phyloP scores from a whole-genome alignment of 73 alveolate species.

The Stentor coeruleus region DNA sequence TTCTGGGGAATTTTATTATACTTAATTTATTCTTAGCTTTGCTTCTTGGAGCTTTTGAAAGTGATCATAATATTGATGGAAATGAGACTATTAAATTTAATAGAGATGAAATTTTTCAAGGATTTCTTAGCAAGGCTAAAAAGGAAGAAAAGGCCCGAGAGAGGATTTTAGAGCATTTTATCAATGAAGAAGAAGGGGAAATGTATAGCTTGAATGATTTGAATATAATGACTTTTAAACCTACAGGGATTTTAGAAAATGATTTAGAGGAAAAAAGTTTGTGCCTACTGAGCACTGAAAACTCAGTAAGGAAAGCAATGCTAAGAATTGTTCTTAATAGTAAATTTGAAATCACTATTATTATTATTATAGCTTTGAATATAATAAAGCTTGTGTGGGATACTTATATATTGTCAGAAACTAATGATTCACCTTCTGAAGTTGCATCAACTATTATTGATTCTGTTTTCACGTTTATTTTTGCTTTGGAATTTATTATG shows the following conservation, averaged over 20 bases:
- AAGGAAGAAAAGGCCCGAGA: neutral
- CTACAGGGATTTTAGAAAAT: no score
- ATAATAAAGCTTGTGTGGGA: slow-evolving; percentile 37
- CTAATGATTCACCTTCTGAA: neutral
- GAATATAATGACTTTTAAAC: slow-evolving; percentile 49
- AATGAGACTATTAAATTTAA: neutral
- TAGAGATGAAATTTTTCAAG: slow-evolving; percentile 17
- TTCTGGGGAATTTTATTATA: slow-evolving; percentile 89
- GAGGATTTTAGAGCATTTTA: neutral
- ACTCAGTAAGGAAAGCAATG: neutral
- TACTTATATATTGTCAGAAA: slow-evolving; percentile 33
- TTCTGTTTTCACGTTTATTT: neutral
- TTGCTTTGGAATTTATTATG: neutral
- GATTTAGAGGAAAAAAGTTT: no score
- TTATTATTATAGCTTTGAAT: neutral
- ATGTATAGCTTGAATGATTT: slow-evolving; percentile 45
- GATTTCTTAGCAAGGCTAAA: neutral
- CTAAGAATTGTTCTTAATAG: neutral
- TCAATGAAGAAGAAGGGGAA: slow-evolving; percentile 41
- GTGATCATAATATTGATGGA: slow-evolving; percentile 57
- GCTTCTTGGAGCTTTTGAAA: slow-evolving; percentile 82
- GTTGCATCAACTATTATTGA: neutral
- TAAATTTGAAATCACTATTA: neutral
- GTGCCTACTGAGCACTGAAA: no score
- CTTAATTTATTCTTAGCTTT: slow-evolving; percentile 91